These are phyloP conservation scores for Alloascoidea hylecoeti DNA, from an alignment of 805 yeast species.

Conservation along the genomic window DNA sequence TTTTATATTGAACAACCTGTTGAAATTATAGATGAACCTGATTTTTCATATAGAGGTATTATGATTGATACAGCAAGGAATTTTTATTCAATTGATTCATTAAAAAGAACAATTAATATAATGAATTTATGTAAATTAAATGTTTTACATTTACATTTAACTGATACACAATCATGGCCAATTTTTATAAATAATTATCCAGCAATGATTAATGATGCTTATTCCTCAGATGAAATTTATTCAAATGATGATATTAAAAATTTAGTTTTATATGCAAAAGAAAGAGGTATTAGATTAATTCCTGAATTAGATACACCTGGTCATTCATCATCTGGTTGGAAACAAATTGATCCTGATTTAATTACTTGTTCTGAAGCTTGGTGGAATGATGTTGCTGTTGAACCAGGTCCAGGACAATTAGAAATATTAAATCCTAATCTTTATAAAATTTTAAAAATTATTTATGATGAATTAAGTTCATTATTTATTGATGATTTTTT, in stretches of 20 bases:
- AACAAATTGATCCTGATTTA: slow-evolving; percentile 16
- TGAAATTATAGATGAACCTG: slow-evolving; percentile 20
- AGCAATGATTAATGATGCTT: slow-evolving; percentile 24
- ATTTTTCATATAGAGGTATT: slow-evolving; percentile 23
- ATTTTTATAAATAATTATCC: slow-evolving; percentile 19
- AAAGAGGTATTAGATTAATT: slow-evolving; percentile 24
- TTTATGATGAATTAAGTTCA: slow-evolving; percentile 19
- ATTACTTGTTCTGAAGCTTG: slow-evolving; percentile 20
- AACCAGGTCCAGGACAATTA: slow-evolving; percentile 28
- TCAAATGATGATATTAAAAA: slow-evolving; percentile 15
- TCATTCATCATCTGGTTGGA: slow-evolving; percentile 26
- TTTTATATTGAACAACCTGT: slow-evolving; percentile 21
- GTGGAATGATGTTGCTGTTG: slow-evolving; percentile 17
- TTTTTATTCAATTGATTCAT: slow-evolving; percentile 14
- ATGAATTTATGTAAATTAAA: slow-evolving; percentile 25
- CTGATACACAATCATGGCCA: slow-evolving; percentile 28
- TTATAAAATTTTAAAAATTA: slow-evolving; percentile 18
- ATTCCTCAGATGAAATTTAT: slow-evolving; percentile 18
- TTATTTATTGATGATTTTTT: slow-evolving; percentile 23
- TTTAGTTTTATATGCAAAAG: slow-evolving; percentile 19
- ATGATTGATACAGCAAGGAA: slow-evolving; percentile 26
- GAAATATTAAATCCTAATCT: slow-evolving; percentile 19
- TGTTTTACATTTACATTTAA: slow-evolving; percentile 25
- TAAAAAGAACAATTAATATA: slow-evolving; percentile 22
- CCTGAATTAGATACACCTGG: slow-evolving; percentile 30